phyloP scores from a whole-genome alignment of 1,139 yeast genomes.

The Pichia sp. region DNA sequence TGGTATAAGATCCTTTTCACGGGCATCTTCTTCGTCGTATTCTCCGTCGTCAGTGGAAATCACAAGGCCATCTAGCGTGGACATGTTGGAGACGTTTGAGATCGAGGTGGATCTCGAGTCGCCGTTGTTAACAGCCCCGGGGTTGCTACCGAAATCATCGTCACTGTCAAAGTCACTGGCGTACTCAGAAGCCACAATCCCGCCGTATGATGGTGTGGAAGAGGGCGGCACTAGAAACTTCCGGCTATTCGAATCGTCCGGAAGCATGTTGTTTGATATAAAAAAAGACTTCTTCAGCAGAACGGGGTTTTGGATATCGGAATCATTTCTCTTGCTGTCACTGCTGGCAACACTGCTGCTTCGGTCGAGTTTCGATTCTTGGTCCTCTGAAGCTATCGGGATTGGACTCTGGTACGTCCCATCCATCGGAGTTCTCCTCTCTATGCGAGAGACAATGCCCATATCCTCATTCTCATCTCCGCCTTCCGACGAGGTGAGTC shows the following conservation, averaged over 20 bases:
- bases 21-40: not conserved
- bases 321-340: no score
- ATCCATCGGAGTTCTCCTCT: not conserved
- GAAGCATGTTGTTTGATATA: constrained; percentile 2
- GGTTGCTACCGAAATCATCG: not conserved
- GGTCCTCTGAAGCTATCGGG: no score
- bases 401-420: no score
- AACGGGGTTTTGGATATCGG: not conserved
- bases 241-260: not conserved
- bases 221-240: not conserved
- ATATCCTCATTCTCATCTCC: not conserved
- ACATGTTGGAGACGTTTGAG: not conserved
- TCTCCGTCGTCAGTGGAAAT: not conserved
- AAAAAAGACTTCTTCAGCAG: constrained; percentile 2
- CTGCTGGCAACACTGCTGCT: not conserved
- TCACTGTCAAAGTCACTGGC: not conserved
- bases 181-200: not conserved
- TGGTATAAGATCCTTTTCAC: constrained; percentile 11
- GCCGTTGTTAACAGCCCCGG: not conserved
- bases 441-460: not conserved
- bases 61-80: not conserved
- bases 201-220: not conserved
- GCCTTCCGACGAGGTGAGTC: not conserved
- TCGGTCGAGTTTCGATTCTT: not conserved
- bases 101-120: constrained; percentile 2